A percentile compares a stretch with the other conserved stretches of the same genome.
Conservation (phyloP, 176 grass and related monocot genomes). For the Cymbopogon citratus region DNA sequence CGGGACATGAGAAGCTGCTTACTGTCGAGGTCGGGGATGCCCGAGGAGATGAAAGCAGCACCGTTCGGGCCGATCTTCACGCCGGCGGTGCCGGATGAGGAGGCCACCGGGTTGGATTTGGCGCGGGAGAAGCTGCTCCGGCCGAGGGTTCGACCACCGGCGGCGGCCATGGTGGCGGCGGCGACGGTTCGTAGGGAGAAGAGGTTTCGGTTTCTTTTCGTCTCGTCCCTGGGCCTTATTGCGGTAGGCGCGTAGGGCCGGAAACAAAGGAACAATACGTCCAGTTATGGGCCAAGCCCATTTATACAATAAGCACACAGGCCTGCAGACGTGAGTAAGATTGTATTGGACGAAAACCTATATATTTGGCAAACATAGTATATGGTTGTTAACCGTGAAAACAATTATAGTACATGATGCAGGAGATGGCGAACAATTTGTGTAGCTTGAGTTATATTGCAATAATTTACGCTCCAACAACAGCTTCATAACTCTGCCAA, state of each 20-base stretch:
- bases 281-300: background rate
- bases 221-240: background rate
- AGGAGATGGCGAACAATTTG: too few species aligned
- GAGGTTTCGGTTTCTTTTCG: background rate
- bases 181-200: background rate
- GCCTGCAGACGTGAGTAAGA: too few species aligned
- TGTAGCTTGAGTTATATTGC: too few species aligned
- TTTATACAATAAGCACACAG: background rate
- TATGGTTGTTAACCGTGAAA: too few species aligned
- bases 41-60: conserved; percentile 65
- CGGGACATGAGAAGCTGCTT: background rate
- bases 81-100: conserved; percentile 30
- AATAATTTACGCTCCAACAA: too few species aligned
- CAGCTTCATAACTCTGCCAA: too few species aligned
- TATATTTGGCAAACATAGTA: too few species aligned
- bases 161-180: conserved; percentile 22
- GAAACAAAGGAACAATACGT: background rate
- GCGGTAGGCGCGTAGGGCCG: background rate
- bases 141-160: conserved; percentile 27
- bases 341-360: too few species aligned
- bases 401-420: too few species aligned
- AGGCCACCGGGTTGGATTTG: background rate
- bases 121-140: conserved; percentile 74
- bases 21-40: conserved; percentile 90
- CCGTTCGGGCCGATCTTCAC: conserved; percentile 61